Conservation (phyloP, 805 yeast genomes). For the Hanseniaspora meyeri region DNA sequence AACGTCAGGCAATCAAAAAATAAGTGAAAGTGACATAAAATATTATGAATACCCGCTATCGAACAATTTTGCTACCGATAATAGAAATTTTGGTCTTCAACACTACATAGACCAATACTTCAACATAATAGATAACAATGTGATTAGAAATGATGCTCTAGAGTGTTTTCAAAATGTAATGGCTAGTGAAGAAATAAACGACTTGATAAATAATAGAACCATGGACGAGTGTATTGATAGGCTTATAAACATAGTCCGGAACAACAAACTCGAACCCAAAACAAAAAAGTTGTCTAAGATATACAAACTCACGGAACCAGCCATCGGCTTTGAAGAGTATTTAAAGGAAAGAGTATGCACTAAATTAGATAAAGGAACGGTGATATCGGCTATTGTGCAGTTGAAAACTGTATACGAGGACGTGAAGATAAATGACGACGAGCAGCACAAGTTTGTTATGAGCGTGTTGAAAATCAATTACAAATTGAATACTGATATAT, state of each 20-base stretch:
- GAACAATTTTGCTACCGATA: neutral
- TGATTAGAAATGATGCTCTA: neutral
- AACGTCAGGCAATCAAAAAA: neutral
- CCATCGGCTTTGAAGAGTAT: neutral
- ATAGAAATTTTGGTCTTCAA: neutral
- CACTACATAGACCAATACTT: neutral
- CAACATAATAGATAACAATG: neutral
- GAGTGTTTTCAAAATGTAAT: no score
- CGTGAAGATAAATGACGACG: neutral
- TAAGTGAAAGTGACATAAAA: neutral
- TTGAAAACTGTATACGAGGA: neutral
- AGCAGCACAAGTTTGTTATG: constrained; percentile 30
- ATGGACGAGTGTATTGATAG: neutral
- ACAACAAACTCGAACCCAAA: no score
- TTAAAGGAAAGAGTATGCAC: constrained; percentile 3
- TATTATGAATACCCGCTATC: neutral
- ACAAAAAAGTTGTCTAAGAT: neutral
- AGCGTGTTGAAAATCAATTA: constrained; percentile 36
- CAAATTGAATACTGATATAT: constrained; percentile 33
- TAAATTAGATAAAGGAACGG: neutral
- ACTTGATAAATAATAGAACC: neutral
- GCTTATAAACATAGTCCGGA: neutral
- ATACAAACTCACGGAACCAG: neutral
- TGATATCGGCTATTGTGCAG: neutral
- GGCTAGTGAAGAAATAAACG: neutral